Conservation (phyloP, 257 asterid species). For the Sherardia arvensis region DNA sequence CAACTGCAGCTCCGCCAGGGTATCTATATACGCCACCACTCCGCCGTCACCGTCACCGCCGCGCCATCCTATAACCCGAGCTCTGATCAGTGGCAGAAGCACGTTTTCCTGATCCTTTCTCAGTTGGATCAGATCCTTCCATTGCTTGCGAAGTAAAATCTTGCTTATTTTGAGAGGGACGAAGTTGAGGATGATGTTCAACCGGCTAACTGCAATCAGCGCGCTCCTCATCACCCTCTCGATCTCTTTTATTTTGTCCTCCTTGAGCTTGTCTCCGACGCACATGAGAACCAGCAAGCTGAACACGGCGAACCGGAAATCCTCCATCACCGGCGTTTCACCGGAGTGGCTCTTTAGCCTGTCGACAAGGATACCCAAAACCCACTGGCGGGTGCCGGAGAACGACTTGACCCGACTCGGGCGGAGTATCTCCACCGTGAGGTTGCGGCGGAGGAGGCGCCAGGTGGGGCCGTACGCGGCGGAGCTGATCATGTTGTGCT, state of each 20-base stretch:
- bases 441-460: constrained; percentile 38
- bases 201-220: constrained; percentile 21
- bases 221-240: constrained; percentile 26
- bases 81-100: constrained; percentile 41
- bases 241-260: constrained; percentile 37
- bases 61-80: constrained; percentile 26
- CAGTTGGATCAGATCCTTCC: constrained; percentile 35
- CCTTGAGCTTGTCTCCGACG: constrained; percentile 48
- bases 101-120: constrained; percentile 33
- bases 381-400: constrained; percentile 23
- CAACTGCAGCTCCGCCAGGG: constrained; percentile 29
- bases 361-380: constrained; percentile 13
- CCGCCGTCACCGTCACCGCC: not conserved
- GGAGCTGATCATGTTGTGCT: constrained; percentile 20
- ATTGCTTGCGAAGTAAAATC: constrained; percentile 27
- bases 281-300: constrained; percentile 49
- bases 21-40: constrained; percentile 47
- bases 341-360: not conserved
- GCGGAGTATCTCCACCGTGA: constrained; percentile 26
- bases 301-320: constrained; percentile 60
- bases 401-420: constrained; percentile 23
- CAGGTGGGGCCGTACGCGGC: constrained; percentile 27
- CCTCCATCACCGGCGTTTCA: constrained; percentile 15
- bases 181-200: constrained; percentile 27
- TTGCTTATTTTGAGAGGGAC: constrained; percentile 37